A percentile compares a stretch with the other conserved stretches of the same genome.
These are phyloP conservation scores for Copromyces sp. DNA, from an alignment of 495 filamentous ascomycete species.

Conservation along the genomic window DNA sequence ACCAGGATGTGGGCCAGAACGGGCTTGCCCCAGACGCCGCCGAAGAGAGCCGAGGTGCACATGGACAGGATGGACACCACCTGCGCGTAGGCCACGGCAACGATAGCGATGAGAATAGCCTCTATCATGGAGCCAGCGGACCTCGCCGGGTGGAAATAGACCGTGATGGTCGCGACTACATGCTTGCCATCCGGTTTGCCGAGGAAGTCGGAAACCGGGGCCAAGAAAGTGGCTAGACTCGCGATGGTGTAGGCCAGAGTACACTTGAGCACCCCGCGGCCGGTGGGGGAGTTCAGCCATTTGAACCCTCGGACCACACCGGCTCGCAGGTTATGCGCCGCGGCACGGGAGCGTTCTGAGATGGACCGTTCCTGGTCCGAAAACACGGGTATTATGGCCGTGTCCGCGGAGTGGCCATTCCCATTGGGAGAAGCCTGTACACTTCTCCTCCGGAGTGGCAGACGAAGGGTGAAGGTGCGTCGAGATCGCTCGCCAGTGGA, in stretches of 20 bases:
- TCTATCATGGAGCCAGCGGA: conserved; percentile 86
- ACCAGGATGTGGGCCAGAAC: conserved; percentile 71
- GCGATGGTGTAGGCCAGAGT: conserved; percentile 85
- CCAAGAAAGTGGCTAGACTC: conserved; percentile 78
- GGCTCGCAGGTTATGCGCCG: conserved; percentile 19
- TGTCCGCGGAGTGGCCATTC: conserved; percentile 10
- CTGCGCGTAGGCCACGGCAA: conserved; percentile 75
- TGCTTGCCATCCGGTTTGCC: conserved; percentile 92
- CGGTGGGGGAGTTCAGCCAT: conserved; percentile 44
- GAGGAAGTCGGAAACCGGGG: conserved; percentile 57
- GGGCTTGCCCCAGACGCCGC: conserved; percentile 50
- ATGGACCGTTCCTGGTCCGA: conserved; percentile 9
- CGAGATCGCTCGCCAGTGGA: conserved; percentile 50
- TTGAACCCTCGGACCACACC: conserved; percentile 16
- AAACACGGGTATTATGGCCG: conserved; percentile 4
- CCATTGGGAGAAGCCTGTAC: conserved; percentile 12
- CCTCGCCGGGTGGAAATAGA: conserved; percentile 95
- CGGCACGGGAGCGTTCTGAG: conserved; percentile 18
- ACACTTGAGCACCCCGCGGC: conserved; percentile 79
- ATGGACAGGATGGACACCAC: conserved; percentile 78
- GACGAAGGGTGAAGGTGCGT: conserved; percentile 46
- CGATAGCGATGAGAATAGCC: conserved; percentile 70
- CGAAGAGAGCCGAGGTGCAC: conserved; percentile 71
- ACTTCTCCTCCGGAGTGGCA: conserved; percentile 5
- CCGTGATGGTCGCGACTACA: conserved; percentile 83